Evolutionary conservation across 305 asterid genomes (phyloP), one percentile per base, ranked within the genome.

Genomic region (Coffea humblotiana): DNA sequence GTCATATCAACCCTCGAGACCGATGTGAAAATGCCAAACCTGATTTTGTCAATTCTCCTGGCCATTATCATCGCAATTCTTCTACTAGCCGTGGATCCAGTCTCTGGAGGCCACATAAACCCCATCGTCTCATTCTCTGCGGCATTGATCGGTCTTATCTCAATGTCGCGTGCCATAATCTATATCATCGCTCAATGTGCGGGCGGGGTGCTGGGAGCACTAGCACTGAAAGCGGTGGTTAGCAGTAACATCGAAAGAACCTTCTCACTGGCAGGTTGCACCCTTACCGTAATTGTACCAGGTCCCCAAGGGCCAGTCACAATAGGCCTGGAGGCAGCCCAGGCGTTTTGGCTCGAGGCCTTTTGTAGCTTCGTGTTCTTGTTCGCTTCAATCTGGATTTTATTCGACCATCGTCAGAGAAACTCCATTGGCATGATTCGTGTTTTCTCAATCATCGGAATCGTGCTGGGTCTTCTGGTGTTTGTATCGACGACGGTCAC

Each of bases 61-160:
- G 91, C 93, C 0, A 29, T 93, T 35, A 80, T 81, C 70, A 79
- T 90, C 69, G 76, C 88, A 18, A 81, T 81, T 63, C 74, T 81
- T 8, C 74, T 76, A 4, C 35, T 81, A 0, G 81, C 81, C 0
- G 80, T 81, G 9, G 63, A 76, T 56, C 84, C 84, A 40, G 21
- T 61, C 0, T 61, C 67, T 81, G 97, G 97, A 1, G 97, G 97
- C 83, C 95, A 90, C 79, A 83, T 91, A 19, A 91, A 93, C 83
- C 97, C 97, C 1, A 78, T 90, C 16, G 80, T 93, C 89, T 89
- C 95, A 84, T 88, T 91, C 90, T 93, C 97, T 25, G 94, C 97
- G 2, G 92, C 89, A 5, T 65, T 93, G 0, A 93, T 90, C 18
- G 97, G 97, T 35, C 75, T 93, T 3, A 90, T 93, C 80, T 93